Percentiles rank a stretch among this genome's conserved stretches.
These are phyloP conservation scores for Plantago lanceolata DNA, from an alignment of 305 asterid species.

Conservation along the genomic window DNA sequence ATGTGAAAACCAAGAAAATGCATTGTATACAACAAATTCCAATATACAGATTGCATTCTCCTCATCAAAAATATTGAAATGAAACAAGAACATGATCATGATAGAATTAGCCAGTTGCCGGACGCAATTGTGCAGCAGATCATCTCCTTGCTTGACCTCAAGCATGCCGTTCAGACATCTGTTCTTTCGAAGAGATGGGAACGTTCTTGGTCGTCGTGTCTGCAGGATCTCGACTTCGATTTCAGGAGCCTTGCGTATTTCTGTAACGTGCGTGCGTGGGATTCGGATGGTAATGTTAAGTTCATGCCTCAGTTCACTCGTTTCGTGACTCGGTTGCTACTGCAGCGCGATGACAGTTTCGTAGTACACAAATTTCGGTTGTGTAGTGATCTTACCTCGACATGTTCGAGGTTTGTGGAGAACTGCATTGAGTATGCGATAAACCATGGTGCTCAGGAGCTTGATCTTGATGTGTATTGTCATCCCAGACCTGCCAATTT, in stretches of 20 bases:
- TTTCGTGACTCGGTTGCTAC: conserved; percentile 19
- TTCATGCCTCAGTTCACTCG: conserved; percentile 19
- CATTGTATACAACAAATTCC: no score
- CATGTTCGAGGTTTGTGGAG: not conserved
- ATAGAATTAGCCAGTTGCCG: conserved; percentile 19
- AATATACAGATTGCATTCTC: no score
- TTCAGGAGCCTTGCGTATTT: conserved; percentile 2
- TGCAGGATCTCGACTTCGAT: conserved; percentile 25
- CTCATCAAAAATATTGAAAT: no score
- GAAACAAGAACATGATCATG: no score
- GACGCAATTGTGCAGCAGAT: conserved; percentile 15
- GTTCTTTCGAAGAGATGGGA: conserved; percentile 14
- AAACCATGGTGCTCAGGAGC: conserved; percentile 19
- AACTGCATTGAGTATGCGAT: conserved; percentile 22
- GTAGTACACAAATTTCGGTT: conserved; percentile 7
- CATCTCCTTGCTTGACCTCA: conserved; percentile 16
- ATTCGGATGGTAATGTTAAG: not conserved
- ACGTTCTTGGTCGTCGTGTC: conserved; percentile 16
- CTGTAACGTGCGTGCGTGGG: not conserved
- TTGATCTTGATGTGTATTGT: conserved; percentile 7
- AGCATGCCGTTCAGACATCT: conserved; percentile 24
- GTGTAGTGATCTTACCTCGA: not conserved
- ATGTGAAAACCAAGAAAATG: no score
- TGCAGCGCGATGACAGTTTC: conserved; percentile 13
- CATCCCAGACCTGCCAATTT: conserved; percentile 8